These are phyloP conservation scores for Graphilbum fragrans DNA, from an alignment of 2,329 filamentous ascomycete species.

Conservation along the genomic window DNA sequence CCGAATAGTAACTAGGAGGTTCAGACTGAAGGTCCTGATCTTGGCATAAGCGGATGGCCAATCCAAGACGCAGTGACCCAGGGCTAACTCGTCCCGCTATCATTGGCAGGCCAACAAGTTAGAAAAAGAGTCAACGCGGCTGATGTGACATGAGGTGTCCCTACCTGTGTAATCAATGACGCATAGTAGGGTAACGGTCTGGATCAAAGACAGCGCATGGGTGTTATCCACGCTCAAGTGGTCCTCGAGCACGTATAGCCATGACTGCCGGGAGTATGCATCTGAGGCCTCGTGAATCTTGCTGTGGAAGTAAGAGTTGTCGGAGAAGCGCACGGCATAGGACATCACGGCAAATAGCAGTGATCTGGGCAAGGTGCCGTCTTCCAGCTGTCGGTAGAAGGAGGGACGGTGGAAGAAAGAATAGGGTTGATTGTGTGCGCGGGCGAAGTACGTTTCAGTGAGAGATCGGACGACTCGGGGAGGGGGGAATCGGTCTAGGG, in stretches of 20 bases:
- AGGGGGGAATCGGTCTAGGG: no score
- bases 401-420: neutral
- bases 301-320: neutral
- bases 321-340: neutral
- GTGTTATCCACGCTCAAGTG: neutral
- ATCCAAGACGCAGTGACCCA: neutral
- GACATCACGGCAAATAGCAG: neutral
- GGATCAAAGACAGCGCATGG: neutral
- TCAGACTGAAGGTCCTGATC: neutral
- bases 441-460: slow-evolving; percentile 58
- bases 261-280: neutral
- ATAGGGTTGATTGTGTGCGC: neutral
- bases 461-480: no score
- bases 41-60: neutral
- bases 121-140: neutral
- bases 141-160: neutral
- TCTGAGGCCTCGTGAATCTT: neutral
- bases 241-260: neutral
- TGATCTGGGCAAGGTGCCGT: neutral
- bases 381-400: neutral
- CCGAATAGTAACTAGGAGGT: neutral
- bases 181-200: neutral
- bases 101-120: neutral
- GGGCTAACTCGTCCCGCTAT: neutral
- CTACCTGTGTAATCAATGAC: neutral